Conservation (phyloP, 2,329 filamentous ascomycete species). For the Hypoxylon rubiginosum region DNA sequence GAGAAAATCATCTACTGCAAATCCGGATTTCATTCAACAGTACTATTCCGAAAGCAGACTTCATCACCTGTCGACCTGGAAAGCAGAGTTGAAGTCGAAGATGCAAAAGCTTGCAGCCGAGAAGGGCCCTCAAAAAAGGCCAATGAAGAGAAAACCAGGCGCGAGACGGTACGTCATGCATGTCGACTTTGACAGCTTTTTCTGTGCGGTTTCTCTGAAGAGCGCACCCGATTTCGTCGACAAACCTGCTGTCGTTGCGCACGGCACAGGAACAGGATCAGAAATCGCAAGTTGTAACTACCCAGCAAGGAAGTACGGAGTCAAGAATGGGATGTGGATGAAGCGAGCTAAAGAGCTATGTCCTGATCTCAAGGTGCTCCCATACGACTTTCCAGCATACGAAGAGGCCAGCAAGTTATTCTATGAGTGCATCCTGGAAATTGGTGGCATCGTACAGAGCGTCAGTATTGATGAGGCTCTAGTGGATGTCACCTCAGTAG, state of each 20-base stretch:
- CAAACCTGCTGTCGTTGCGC: slow-evolving; percentile 90
- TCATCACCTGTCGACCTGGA: slow-evolving; percentile 97
- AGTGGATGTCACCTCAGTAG: slow-evolving; percentile 81
- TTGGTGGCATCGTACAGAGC: slow-evolving; percentile 90
- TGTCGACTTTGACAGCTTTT: slow-evolving; percentile 98
- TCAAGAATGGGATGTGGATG: slow-evolving; percentile 99
- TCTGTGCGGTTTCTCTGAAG: slow-evolving; percentile 90
- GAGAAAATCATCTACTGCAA: slow-evolving; percentile 89
- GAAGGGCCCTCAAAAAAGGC: slow-evolving; percentile 64
- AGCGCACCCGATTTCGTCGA: slow-evolving; percentile 79
- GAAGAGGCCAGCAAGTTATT: slow-evolving; percentile 91
- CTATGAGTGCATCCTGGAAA: slow-evolving; percentile 84
- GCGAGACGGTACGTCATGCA: slow-evolving; percentile 88
- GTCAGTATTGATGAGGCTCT: slow-evolving; percentile 97
- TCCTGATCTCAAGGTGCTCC: slow-evolving; percentile 87
- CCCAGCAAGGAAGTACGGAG: slow-evolving; percentile 83
- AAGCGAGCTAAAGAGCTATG: slow-evolving; percentile 86
- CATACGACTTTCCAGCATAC: slow-evolving; percentile 95
- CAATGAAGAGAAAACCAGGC: slow-evolving; percentile 68
- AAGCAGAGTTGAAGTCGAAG: slow-evolving; percentile 90
- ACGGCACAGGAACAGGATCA: slow-evolving; percentile 85
- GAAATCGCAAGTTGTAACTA: slow-evolving; percentile 99
- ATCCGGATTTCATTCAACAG: slow-evolving; percentile 93
- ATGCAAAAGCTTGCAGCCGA: slow-evolving; percentile 85
- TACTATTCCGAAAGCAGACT: slow-evolving; percentile 95